phyloP scores from a whole-genome alignment of 2,329 filamentous ascomycete genomes.

The Aspergillus sp. region DNA sequence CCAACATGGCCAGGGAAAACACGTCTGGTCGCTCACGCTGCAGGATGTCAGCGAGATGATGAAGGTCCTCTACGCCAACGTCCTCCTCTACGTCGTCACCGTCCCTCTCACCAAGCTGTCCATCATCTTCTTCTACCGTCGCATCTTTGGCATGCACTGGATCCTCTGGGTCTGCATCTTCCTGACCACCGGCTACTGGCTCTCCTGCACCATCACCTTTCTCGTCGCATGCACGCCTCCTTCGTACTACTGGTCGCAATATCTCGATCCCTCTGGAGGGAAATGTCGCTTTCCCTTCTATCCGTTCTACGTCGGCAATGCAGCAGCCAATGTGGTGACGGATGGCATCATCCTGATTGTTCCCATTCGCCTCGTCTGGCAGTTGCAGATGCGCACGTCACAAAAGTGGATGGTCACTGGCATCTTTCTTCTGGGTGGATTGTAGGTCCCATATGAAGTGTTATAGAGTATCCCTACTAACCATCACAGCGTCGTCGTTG shows the following conservation, averaged over 20 bases:
- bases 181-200: constrained; percentile 8
- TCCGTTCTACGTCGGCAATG: background rate
- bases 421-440: background rate
- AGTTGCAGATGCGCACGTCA: background rate
- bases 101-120: constrained; percentile 13
- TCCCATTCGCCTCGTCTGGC: background rate
- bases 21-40: background rate
- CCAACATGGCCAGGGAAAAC: constrained; percentile 1
- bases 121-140: constrained; percentile 18
- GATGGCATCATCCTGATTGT: background rate
- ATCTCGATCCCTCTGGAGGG: background rate
- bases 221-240: background rate
- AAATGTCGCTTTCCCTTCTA: background rate
- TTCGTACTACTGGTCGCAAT: background rate
- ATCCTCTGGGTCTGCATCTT: constrained; percentile 5
- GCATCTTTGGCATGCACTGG: constrained; percentile 14
- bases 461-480: background rate
- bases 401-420: background rate
- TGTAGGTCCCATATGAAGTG: background rate
- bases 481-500: constrained; percentile 4
- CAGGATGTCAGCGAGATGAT: background rate
- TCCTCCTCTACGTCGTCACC: constrained; percentile 11
- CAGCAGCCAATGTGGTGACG: background rate
- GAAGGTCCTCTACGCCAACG: constrained; percentile 8
- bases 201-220: background rate